phyloP scores from a whole-genome alignment of 345 rosid genomes.

The Ceriops tagal region DNA sequence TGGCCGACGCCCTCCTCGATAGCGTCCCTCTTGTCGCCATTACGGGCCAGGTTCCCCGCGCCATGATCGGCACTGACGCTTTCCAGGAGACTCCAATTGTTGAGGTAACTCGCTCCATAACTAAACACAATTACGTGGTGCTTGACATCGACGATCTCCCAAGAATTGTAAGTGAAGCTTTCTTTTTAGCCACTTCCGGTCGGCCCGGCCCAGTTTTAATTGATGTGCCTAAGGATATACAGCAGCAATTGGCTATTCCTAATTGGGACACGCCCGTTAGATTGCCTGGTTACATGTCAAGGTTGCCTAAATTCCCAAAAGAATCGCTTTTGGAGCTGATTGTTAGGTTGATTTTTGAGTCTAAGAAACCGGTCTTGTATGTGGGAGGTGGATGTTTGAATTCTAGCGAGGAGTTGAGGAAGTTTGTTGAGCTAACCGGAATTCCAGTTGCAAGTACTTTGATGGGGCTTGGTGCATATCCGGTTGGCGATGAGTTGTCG shows the following conservation, averaged over 20 bases:
- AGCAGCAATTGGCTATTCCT: conserved; percentile 84
- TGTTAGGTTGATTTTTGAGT: conserved; percentile 68
- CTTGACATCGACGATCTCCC: conserved; percentile 89
- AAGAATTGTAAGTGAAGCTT: conserved; percentile 74
- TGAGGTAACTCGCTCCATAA: conserved; percentile 88
- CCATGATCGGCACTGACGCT: conserved; percentile 93
- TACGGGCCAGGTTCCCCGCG: conserved; percentile 86
- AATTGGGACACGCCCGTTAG: conserved; percentile 56
- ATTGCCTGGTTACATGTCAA: conserved; percentile 70
- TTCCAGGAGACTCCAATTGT: conserved; percentile 92
- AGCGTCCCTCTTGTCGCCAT: conserved; percentile 88
- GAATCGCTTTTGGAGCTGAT: conserved; percentile 65
- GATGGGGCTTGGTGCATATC: conserved; percentile 91
- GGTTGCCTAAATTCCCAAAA: conserved; percentile 67
- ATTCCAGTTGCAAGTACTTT: conserved; percentile 95
- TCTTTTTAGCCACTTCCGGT: conserved; percentile 77
- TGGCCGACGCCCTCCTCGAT: conserved; percentile 84
- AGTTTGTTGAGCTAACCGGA: conserved; percentile 81
- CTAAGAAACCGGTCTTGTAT: conserved; percentile 87
- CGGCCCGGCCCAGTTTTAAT: conserved; percentile 93
- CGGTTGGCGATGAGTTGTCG: conserved; percentile 58
- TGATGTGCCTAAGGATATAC: conserved; percentile 92
- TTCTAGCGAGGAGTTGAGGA: conserved; percentile 73
- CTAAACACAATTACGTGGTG: conserved; percentile 83
- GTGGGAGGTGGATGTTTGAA: conserved; percentile 98